Base-by-base conservation (phyloP, 2,329 filamentous ascomycete genomes). In the Claviceps sp. region DNA sequence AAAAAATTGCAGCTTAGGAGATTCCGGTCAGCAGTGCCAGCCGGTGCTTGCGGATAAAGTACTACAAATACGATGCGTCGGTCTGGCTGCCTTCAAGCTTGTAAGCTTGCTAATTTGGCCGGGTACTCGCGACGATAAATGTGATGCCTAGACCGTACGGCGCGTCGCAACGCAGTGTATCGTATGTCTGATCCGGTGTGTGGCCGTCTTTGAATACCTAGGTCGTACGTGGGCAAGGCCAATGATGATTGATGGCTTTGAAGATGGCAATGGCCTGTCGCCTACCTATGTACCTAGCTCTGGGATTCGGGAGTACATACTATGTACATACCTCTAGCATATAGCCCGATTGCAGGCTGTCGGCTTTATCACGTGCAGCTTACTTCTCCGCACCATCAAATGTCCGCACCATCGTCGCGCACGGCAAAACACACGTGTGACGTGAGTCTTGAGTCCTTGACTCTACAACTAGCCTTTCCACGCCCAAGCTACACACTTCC, bases 51-150 rank as follows among this genome's bases (percentile, higher is more conserved):
- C 26, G 26, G 26, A 26, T 26, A 26, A 40, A 13, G 22, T 5
- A 20, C 47, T 50, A 26, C 7, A 50, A 29, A 38, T 45, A 26
- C 37, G 44, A 43, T 22, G 40, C 45, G 20, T n/a, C 34, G 11
- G 37, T 42, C 39, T 45, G 51, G 51, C 47, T 50, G 51, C 38
- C 51, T 53, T 50, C 37, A 7, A 29, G 22, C 36, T 47, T 26
- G 16, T 34, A 42, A 17, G 40, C 26, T 22, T 50, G 7, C 37
- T 38, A n/a, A 34, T 37, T 34, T 36, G 29, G 14, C 23, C 34
- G 20, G 38, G 44, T 38, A 38, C 34, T 20, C 47, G 13, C 9
- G 7, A 16, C 29, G n/a, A 22, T 29, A 16, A 46, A 45, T 9
- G 8, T 8, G 26, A 16, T 39, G 17, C 23, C 22, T 17, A 17